Conservation (phyloP, 2,329 filamentous ascomycete species). For the Neofusicoccum cordaticola region DNA sequence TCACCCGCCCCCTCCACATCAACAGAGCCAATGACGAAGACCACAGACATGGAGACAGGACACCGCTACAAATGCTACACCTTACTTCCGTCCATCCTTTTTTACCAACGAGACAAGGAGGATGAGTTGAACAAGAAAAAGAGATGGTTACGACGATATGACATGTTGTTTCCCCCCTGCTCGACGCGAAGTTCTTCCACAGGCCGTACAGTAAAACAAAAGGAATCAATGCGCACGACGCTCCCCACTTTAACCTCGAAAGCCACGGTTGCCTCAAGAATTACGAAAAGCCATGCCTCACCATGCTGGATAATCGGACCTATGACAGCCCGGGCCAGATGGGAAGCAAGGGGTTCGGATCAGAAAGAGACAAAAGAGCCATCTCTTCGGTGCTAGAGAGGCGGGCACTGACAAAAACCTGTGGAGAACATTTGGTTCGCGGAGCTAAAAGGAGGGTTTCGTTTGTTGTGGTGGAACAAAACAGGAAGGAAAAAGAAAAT, state of each 20-base stretch:
- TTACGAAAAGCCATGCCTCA: no score
- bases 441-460: background rate
- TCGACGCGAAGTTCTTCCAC: background rate
- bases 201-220: background rate
- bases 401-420: background rate
- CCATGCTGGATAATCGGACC: background rate
- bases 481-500: conserved; percentile 6
- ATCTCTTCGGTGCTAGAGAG: conserved; percentile 20
- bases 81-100: background rate
- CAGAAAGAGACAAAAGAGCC: conserved; percentile 15
- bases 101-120: background rate
- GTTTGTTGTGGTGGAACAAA: background rate
- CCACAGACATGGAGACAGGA: background rate
- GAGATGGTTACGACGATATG: background rate
- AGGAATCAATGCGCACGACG: background rate
- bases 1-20: no score
- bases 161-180: background rate
- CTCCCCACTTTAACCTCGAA: conserved; percentile 36
- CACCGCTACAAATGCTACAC: background rate
- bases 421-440: conserved; percentile 1
- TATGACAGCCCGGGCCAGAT: background rate
- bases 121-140: background rate
- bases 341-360: background rate
- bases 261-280: conserved; percentile 2
- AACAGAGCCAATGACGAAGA: no score